These are phyloP conservation scores for Oidium heveae DNA, from an alignment of 2,329 filamentous ascomycete genomes.

Conservation along the genomic window DNA sequence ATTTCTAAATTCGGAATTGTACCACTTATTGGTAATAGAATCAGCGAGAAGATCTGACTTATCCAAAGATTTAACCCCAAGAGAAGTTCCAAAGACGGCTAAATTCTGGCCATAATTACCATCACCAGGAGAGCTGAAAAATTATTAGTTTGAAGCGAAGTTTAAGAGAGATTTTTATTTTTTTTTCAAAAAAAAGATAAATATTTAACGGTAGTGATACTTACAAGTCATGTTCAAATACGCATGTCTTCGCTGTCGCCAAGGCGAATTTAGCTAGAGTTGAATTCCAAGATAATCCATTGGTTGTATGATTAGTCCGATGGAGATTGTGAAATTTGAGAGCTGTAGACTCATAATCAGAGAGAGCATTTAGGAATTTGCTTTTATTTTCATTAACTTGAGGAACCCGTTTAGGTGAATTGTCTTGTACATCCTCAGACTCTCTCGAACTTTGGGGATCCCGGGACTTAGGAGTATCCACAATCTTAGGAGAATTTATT, in stretches of 20 bases:
- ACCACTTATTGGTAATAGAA: slow-evolving; percentile 65
- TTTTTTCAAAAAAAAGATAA: slow-evolving; percentile 16
- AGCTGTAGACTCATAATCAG: slow-evolving; percentile 6
- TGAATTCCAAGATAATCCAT: slow-evolving; percentile 19
- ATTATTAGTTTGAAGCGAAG: background rate
- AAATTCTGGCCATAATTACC: slow-evolving; percentile 81
- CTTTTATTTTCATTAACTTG: background rate
- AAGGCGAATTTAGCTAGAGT: too few species aligned
- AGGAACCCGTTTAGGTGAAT: too few species aligned
- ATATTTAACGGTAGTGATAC: too few species aligned
- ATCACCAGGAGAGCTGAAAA: slow-evolving; percentile 23
- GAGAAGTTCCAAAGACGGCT: slow-evolving; percentile 29
- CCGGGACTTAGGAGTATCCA: background rate
- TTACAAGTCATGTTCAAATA: too few species aligned
- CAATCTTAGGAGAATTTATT: background rate
- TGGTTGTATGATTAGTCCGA: slow-evolving; percentile 56
- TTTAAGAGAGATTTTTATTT: slow-evolving; percentile 16
- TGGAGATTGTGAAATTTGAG: slow-evolving; percentile 51
- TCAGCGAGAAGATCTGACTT: slow-evolving; percentile 30
- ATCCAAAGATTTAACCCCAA: slow-evolving; percentile 22
- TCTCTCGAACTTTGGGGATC: background rate
- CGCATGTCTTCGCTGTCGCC: too few species aligned
- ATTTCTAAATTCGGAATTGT: slow-evolving; percentile 44
- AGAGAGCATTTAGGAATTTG: slow-evolving; percentile 1
- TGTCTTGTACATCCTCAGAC: background rate